Evolutionary conservation across 192 early-diverging fungal genomes (phyloP), one percentile per base, ranked within the genome.

Genomic region (Endogone sp.): DNA sequence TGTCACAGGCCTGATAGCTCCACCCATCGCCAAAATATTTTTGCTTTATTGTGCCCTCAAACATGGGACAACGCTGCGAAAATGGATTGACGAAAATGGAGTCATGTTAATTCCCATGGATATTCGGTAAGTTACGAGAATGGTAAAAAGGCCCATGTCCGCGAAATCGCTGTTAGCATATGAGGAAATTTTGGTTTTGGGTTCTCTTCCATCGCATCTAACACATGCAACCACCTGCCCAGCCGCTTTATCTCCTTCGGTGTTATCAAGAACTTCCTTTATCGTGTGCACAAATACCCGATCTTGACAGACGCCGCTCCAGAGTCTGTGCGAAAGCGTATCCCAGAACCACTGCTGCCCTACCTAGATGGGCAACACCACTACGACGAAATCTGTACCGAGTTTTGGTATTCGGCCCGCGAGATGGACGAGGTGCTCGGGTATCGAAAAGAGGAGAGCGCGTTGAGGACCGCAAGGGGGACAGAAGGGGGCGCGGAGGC

Each of bases 191-290:
- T n/a, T n/a, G n/a, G n/a, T n/a, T n/a, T n/a, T n/a, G n/a, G n/a
- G n/a, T n/a, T n/a, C n/a, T n/a, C n/a, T n/a, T n/a, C n/a, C n/a
- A n/a, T n/a, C n/a, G n/a, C n/a, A n/a, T n/a, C n/a, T n/a, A n/a
- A n/a, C n/a, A n/a, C n/a, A n/a, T n/a, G n/a, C n/a, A n/a, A n/a
- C n/a, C 37, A 16, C 37, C 16, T 13, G 11, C 26, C 6, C 65
- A 93, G 96, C 26, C 87, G 96, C 20, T 91, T 99, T 62, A 86
- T 99, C 16, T 81, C 93, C 0, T 99, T 94, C 86, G 97, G 96
- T 3, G 85, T 95, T 0, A 84, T 96, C 65, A 90, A 97, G 64
- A 80, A 83, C 2, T 83, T 98, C 64, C 65, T 99, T 8, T 88
- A 89, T 60, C 86, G 97, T 2, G 88, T 99, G 21, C 92, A 98